Conservation (phyloP, 108 stramenopile species). For the Chaetoceros muelleri region DNA sequence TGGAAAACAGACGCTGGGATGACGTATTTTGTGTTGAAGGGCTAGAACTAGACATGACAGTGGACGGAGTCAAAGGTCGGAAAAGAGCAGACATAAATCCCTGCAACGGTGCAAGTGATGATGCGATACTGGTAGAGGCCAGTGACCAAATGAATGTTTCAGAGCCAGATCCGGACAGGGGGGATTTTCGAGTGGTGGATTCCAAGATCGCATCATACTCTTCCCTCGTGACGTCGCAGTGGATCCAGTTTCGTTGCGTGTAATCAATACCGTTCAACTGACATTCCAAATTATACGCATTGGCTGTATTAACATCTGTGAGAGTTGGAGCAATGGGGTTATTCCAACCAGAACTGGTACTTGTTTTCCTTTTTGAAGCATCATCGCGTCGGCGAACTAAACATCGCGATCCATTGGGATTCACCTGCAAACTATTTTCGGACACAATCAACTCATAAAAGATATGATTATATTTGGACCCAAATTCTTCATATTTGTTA, state of each 20-base stretch:
- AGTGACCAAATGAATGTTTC: conserved; percentile 31
- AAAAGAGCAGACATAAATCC: conserved; percentile 51
- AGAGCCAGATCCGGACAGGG: neutral
- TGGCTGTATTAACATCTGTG: conserved; percentile 41
- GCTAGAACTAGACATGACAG: conserved; percentile 5
- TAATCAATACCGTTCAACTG: conserved; percentile 60
- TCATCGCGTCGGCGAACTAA: neutral
- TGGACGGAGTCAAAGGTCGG: conserved; percentile 35
- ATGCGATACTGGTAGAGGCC: conserved; percentile 30
- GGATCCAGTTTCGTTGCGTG: conserved; percentile 7
- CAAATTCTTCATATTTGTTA: conserved; percentile 38
- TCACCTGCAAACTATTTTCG: neutral
- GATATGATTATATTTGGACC: conserved; percentile 29
- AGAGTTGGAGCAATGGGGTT: conserved; percentile 47
- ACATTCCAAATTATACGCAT: conserved; percentile 47
- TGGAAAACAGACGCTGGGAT: conserved; percentile 57
- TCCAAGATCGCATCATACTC: neutral
- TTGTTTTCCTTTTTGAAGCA: too few species aligned
- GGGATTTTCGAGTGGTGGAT: too few species aligned
- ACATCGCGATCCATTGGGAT: neutral
- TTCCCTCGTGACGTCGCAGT: conserved; percentile 1
- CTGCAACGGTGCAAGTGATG: conserved; percentile 28
- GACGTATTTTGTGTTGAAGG: conserved; percentile 5
- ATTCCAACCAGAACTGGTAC: neutral
- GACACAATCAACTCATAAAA: conserved; percentile 58